Conservation (phyloP, 2,329 filamentous ascomycete species). For the Coleophoma cylindrospora region DNA sequence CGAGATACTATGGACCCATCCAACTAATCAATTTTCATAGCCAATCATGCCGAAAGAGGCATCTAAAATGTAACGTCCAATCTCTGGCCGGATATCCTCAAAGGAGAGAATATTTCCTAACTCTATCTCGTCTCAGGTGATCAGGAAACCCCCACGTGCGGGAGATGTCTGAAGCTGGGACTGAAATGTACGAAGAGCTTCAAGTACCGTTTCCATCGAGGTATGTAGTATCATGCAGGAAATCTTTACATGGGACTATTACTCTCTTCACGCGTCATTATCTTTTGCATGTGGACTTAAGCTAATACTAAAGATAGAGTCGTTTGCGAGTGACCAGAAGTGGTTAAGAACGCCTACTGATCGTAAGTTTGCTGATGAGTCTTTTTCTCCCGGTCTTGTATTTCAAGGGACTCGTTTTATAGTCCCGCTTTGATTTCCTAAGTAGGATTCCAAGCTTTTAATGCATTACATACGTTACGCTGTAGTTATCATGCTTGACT, state of each 20-base stretch:
- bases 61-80: slow-evolving; percentile 11
- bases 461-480: no score
- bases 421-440: no score
- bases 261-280: no score
- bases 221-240: slow-evolving; percentile 2
- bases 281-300: not conserved
- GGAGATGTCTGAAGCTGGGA: slow-evolving; percentile 10
- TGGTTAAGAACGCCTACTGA: slow-evolving; percentile 10
- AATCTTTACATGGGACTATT: no score
- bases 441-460: no score
- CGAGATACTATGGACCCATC: not conserved
- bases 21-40: not conserved
- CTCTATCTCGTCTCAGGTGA: slow-evolving; percentile 10
- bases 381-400: no score
- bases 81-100: not conserved
- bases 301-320: slow-evolving; percentile 1
- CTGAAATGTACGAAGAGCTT: slow-evolving; percentile 11
- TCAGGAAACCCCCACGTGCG: slow-evolving; percentile 12
- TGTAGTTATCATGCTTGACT: no score
- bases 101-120: not conserved
- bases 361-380: slow-evolving; percentile 4
- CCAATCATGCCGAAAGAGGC: slow-evolving; percentile 11
- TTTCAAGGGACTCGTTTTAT: no score
- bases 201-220: slow-evolving; percentile 10
- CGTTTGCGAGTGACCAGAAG: slow-evolving; percentile 9